A percentile compares a stretch with the other conserved stretches of the same genome.
phyloP scores from a whole-genome alignment of 345 rosid species.

The Iberis pinnata region DNA sequence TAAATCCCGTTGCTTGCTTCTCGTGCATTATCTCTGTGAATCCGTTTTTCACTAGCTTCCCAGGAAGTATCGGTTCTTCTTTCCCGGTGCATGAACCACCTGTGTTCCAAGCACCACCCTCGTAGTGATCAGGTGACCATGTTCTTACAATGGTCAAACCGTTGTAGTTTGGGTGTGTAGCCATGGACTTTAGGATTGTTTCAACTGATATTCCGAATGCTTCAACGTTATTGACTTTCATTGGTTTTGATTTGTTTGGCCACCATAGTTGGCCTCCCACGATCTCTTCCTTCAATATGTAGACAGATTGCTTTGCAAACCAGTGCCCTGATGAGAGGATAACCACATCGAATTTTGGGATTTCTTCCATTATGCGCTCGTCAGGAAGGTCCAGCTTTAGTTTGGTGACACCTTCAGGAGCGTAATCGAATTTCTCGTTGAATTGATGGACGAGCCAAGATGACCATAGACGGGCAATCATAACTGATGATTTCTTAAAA shows the following conservation, averaged over 20 bases:
- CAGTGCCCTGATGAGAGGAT: slow-evolving; percentile 95
- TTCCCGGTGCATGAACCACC: slow-evolving; percentile 98
- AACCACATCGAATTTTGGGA: slow-evolving; percentile 63
- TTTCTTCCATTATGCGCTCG: slow-evolving; percentile 55
- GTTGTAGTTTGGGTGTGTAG: slow-evolving; percentile 62
- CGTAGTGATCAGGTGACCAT: slow-evolving; percentile 94
- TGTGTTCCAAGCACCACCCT: slow-evolving; percentile 95
- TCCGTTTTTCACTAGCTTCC: slow-evolving; percentile 68
- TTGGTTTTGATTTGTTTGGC: slow-evolving; percentile 59
- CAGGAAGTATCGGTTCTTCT: slow-evolving; percentile 49
- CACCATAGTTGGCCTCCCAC: slow-evolving; percentile 97
- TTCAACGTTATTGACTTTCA: slow-evolving; percentile 72
- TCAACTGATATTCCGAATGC: slow-evolving; percentile 88
- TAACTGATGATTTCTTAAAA: slow-evolving; percentile 62
- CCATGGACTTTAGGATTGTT: slow-evolving; percentile 62
- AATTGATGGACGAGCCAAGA: slow-evolving; percentile 88
- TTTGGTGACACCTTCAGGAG: slow-evolving; percentile 71
- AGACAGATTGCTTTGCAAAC: slow-evolving; percentile 93
- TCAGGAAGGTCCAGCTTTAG: slow-evolving; percentile 87
- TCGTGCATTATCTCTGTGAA: slow-evolving; percentile 70
- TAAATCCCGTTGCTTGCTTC: slow-evolving; percentile 70
- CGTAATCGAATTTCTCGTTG: slow-evolving; percentile 52
- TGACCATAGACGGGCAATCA: slow-evolving; percentile 86
- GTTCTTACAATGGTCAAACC: slow-evolving; percentile 78
- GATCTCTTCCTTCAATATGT: slow-evolving; percentile 68